Evolutionary conservation across 164 flowering plant species (phyloP).

Genomic region (Piper betle): DNA sequence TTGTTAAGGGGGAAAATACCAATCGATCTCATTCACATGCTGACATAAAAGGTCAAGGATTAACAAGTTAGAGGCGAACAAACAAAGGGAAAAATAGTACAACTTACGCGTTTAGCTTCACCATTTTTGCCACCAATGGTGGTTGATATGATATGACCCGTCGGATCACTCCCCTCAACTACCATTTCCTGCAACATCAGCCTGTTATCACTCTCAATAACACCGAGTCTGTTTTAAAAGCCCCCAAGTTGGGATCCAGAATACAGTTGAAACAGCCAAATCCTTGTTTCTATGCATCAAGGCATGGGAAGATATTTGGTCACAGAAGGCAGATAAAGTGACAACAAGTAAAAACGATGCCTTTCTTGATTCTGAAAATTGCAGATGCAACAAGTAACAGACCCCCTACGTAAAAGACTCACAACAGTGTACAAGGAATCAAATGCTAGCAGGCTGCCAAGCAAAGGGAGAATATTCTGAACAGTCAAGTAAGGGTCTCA

Average conservation of each 20-base stretch:
- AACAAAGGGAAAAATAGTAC: background rate
- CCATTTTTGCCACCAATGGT: conserved; percentile 94
- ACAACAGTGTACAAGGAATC: conserved; percentile 6
- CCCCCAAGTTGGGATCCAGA: background rate
- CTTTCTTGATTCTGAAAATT: background rate
- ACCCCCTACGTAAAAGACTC: conserved; percentile 1
- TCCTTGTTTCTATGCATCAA: background rate
- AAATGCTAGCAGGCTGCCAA: conserved; percentile 5
- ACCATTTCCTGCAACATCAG: conserved; percentile 47
- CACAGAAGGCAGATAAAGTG: background rate
- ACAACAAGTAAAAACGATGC: background rate
- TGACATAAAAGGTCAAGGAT: background rate
- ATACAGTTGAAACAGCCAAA: background rate
- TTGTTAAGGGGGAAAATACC: background rate
- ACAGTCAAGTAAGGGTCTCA: background rate
- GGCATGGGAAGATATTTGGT: background rate
- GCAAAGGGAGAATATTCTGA: background rate
- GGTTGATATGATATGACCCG: conserved; percentile 89
- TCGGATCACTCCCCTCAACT: conserved; percentile 61
- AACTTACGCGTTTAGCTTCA: conserved; percentile 59
- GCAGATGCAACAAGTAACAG: conserved; percentile 1
- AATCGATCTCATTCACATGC: background rate
- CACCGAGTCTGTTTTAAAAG: background rate
- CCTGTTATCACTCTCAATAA: background rate
- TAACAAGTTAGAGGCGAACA: background rate